Evolutionary conservation across 176 grass and related monocot genomes (phyloP).

Genomic region (Poa annua): DNA sequence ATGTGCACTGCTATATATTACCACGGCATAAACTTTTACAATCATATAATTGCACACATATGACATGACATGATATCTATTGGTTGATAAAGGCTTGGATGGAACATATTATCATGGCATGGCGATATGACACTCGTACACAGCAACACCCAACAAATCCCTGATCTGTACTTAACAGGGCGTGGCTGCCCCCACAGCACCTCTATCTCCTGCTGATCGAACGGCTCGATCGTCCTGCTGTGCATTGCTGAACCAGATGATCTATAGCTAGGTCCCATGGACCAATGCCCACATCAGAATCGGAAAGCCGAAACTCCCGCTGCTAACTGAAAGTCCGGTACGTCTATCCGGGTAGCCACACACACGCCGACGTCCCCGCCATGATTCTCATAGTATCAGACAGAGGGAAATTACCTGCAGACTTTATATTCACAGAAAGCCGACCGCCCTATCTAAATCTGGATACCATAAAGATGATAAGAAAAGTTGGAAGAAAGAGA

Average conservation of each 20-base stretch:
- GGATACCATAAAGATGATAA: constrained; percentile 32
- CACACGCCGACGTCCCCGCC: constrained; percentile 23
- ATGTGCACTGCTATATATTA: neutral
- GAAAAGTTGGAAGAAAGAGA: constrained; percentile 4
- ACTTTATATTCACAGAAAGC: constrained; percentile 42
- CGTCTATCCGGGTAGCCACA: constrained; percentile 27
- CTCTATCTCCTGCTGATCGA: constrained; percentile 7
- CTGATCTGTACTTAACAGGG: constrained; percentile 1
- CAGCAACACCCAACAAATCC: neutral
- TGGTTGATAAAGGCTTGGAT: neutral
- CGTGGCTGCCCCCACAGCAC: neutral
- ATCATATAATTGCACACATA: neutral
- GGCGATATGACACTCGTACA: constrained; percentile 6
- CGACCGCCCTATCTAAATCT: constrained; percentile 45
- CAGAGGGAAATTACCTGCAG: constrained; percentile 5
- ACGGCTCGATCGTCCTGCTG: neutral
- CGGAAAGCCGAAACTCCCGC: constrained; percentile 47
- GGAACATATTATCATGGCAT: neutral
- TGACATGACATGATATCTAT: neutral
- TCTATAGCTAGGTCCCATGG: neutral
- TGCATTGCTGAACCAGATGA: neutral
- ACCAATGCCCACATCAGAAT: neutral
- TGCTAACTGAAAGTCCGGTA: constrained; percentile 17
- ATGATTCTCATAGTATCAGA: neutral
- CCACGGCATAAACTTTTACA: neutral